phyloP scores from a whole-genome alignment of 306 rosid species.

The Arachis stenosperma region DNA sequence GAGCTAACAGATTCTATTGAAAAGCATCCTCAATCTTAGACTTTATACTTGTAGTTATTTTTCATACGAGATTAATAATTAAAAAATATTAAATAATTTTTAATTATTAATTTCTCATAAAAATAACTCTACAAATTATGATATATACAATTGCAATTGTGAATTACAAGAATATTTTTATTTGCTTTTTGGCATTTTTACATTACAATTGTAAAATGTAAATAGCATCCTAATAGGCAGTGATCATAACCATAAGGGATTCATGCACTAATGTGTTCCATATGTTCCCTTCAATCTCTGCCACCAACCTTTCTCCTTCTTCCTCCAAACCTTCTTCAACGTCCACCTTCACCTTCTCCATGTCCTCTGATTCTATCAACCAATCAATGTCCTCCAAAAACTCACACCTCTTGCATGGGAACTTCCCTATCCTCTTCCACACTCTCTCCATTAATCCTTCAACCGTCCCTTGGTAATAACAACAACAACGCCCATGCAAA shows the following conservation, averaged over 20 bases:
- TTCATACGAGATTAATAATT: no score
- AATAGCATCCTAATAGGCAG: no score
- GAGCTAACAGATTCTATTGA: no score
- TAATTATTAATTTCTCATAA: no score
- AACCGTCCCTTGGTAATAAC: not conserved
- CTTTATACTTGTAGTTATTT: no score
- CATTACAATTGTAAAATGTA: no score
- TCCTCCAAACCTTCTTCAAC: constrained; percentile 51
- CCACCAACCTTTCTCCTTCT: constrained; percentile 58
- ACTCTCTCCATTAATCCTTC: constrained; percentile 45
- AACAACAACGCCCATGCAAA: not conserved
- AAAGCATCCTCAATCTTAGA: no score
- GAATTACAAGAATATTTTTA: no score
- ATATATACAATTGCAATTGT: no score
- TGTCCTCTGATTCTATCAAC: constrained; percentile 58
- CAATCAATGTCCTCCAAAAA: constrained; percentile 78
- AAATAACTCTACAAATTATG: no score
- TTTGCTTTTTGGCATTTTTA: no score
- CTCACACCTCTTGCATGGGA: constrained; percentile 60
- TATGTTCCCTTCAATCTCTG: constrained; percentile 67
- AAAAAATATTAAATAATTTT: no score
- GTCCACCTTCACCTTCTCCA: constrained; percentile 41
- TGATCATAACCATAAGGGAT: constrained; percentile 41
- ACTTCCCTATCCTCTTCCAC: constrained; percentile 57
- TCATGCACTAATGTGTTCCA: constrained; percentile 71